phyloP scores from a whole-genome alignment of 139 green algal species.

The Ostreobium quekettii region DNA sequence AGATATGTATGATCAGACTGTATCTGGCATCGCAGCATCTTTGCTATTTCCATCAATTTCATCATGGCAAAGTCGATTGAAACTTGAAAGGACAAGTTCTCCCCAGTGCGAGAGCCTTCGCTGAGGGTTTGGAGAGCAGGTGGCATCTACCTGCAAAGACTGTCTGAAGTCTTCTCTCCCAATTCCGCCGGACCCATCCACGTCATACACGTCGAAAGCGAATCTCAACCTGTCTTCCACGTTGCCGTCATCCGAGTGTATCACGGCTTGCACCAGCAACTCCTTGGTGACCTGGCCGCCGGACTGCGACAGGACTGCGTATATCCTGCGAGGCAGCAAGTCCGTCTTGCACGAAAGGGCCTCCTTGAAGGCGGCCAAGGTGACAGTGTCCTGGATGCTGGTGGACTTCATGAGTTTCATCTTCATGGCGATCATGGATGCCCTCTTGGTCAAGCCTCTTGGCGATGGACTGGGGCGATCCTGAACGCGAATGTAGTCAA shows the following conservation, averaged over 20 bases:
- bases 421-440: too few species aligned
- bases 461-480: too few species aligned
- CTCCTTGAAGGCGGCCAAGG: neutral
- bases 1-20: too few species aligned
- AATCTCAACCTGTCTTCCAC: conserved; percentile 1
- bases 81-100: too few species aligned
- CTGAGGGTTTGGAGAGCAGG: too few species aligned
- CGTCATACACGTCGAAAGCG: conserved; percentile 13
- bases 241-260: neutral
- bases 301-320: neutral
- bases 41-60: too few species aligned
- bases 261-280: neutral
- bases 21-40: too few species aligned
- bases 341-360: conserved; percentile 1
- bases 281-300: conserved; percentile 6
- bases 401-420: too few species aligned
- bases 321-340: conserved; percentile 7
- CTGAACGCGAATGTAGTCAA: too few species aligned
- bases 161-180: neutral
- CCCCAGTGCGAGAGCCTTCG: too few species aligned
- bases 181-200: conserved; percentile 7
- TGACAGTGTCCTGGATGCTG: conserved; percentile 6
- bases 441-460: too few species aligned
- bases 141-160: neutral
- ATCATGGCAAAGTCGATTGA: too few species aligned